Evolutionary conservation across 1,139 yeast genomes (phyloP), one percentile per base, ranked within the genome.

Genomic region (Candida sanyaensis): DNA sequence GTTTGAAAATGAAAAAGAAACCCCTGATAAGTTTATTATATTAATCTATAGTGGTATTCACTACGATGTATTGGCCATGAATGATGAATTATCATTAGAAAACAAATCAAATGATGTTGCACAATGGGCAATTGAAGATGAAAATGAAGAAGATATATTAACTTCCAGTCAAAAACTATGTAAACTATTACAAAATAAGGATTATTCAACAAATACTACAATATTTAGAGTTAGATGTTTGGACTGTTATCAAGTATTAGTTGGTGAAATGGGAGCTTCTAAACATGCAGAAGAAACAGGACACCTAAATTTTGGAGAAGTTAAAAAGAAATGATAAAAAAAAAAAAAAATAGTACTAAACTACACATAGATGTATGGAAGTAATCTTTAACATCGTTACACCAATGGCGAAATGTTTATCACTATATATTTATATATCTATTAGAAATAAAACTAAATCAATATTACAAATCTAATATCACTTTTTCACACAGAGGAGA

Each of bases 31-130:
- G 10, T 85, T 78, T 57, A 76, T 85, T 13, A 66, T 80, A 12
- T 69, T 88, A 39, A 69, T 84, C 9, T 88, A 87, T 58, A 79
- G 82, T 40, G 96, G 96, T 1, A 79, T 88, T 43, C 96, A 88
- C 64, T 88, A 87, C 61, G 96, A 88, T 61, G 72, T 87, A 0
- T 66, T 86, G 9, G 82, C 77, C 9, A 59, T 75, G 40, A 71
- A 77, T 23, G 59, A 64, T 42, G 58, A 50, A 43, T 55, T 64
- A 52, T 54, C 70, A 53, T 59, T 49, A 2, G 43, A 53, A 2
- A 64, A 61, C 6, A 23, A 43, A 2, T 61, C 58, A 41, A 59
- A 56, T 37, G 86, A 81, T 53, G 53, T 59, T 30, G 67, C 80
- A 0, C 69, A 75, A 5, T 83, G 64, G 61, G 26, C 43, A 1